These are phyloP conservation scores for Chrysoporthe deuterocubensis DNA, from an alignment of 2,329 filamentous ascomycete genomes.

Conservation along the genomic window DNA sequence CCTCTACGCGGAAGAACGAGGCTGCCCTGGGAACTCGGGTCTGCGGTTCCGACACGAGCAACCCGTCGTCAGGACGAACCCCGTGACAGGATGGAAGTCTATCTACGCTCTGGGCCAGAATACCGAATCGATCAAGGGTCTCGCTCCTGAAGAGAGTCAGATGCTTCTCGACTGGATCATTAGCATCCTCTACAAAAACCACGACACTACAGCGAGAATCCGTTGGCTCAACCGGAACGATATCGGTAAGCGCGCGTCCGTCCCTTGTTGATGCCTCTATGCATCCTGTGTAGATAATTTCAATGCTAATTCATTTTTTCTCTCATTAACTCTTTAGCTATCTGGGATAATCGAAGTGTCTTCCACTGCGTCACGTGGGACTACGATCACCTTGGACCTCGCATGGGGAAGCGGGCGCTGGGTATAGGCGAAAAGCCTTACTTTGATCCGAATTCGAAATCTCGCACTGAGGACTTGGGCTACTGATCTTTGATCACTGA, in stretches of 20 bases:
- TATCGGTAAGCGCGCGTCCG: neutral
- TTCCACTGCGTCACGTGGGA: constrained; percentile 60
- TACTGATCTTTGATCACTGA: too few relatives aligned
- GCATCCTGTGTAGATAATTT: too few relatives aligned
- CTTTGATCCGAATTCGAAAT: constrained; percentile 4
- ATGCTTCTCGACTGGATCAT: constrained; percentile 57
- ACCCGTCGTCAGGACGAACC: constrained; percentile 56
- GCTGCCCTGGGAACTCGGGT: constrained; percentile 27
- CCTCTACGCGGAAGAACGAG: neutral
- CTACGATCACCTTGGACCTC: constrained; percentile 39
- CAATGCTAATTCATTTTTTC: too few relatives aligned
- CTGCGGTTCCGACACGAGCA: too few relatives aligned
- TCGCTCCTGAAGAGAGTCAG: constrained; percentile 48
- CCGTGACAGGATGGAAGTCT: constrained; percentile 61
- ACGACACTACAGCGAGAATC: constrained; percentile 57
- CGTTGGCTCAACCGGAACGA: constrained; percentile 52
- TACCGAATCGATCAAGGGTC: constrained; percentile 54
- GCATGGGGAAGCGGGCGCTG: constrained; percentile 5
- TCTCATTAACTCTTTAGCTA: constrained; percentile 40
- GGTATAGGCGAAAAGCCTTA: constrained; percentile 15
- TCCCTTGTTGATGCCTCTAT: too few relatives aligned
- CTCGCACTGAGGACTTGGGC: too few relatives aligned
- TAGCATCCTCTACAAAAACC: constrained; percentile 42
- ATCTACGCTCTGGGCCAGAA: constrained; percentile 58
- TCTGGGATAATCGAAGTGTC: constrained; percentile 63